A percentile compares a stretch with the other conserved stretches of the same genome.
These are phyloP conservation scores for Hibiscus trionum DNA, from an alignment of 345 rosid species.

Conservation along the genomic window DNA sequence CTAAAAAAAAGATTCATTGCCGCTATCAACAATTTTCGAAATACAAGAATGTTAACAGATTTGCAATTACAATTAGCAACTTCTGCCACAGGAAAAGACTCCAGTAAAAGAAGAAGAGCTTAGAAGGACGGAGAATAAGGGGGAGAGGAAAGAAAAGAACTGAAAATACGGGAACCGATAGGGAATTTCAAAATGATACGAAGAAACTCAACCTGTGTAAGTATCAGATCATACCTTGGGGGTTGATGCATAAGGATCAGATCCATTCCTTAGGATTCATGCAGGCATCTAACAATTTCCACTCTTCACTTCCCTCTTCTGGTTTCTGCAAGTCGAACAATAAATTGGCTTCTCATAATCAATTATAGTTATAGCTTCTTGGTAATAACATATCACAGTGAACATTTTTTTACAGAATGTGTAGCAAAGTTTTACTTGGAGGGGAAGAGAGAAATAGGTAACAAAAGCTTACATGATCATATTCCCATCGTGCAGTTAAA, in stretches of 20 bases:
- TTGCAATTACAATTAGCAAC: background rate
- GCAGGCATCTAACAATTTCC: slow-evolving; percentile 96
- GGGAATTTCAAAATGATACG: background rate
- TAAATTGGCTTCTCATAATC: background rate
- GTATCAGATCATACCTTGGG: slow-evolving; percentile 63
- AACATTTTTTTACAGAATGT: background rate
- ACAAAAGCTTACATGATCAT: slow-evolving; percentile 21
- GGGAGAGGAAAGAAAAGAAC: too few relatives aligned
- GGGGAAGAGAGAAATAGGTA: background rate
- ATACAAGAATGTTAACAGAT: background rate
- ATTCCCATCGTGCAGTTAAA: slow-evolving; percentile 22
- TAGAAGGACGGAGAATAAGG: background rate
- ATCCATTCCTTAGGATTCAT: slow-evolving; percentile 95
- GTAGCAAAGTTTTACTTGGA: background rate
- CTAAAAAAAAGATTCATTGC: too few relatives aligned
- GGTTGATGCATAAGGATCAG: slow-evolving; percentile 54
- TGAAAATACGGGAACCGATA: background rate
- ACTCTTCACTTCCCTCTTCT: slow-evolving; percentile 92
- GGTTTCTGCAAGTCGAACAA: slow-evolving; percentile 54
- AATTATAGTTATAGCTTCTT: slow-evolving; percentile 2
- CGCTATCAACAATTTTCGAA: too few relatives aligned
- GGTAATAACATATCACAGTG: background rate
- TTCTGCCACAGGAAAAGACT: background rate
- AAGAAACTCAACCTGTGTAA: background rate
- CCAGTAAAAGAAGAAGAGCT: background rate